phyloP scores from a whole-genome alignment of 2,329 filamentous ascomycete species.

The Penicillium freii region DNA sequence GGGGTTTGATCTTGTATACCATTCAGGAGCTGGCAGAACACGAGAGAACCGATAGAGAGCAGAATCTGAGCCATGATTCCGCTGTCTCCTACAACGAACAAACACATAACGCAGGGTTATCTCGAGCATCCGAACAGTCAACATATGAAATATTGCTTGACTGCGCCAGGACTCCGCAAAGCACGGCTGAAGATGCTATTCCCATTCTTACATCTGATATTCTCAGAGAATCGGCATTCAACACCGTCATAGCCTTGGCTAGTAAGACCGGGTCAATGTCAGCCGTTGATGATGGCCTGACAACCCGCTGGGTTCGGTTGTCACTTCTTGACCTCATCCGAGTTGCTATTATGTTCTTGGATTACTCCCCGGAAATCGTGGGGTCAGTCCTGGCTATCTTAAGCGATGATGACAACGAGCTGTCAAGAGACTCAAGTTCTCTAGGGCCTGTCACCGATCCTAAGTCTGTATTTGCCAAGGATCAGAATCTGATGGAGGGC shows the following conservation, averaged over 20 bases:
- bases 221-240: conserved; percentile 49
- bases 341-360: conserved; percentile 63
- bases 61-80: conserved; percentile 35
- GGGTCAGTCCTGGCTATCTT: conserved; percentile 65
- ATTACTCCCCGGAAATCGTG: conserved; percentile 71
- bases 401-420: conserved; percentile 39
- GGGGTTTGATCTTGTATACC: conserved; percentile 72
- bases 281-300: conserved; percentile 51
- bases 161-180: conserved; percentile 39
- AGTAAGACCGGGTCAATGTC: conserved; percentile 49
- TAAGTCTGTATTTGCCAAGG: conserved; percentile 55
- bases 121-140: conserved; percentile 37
- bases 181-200: conserved; percentile 48
- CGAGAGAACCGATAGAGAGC: neutral
- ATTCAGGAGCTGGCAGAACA: conserved; percentile 60
- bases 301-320: conserved; percentile 62
- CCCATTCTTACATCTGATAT: conserved; percentile 48
- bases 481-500: conserved; percentile 55
- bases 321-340: conserved; percentile 70
- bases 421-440: conserved; percentile 17
- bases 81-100: conserved; percentile 40
- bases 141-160: conserved; percentile 52
- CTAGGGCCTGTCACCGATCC: conserved; percentile 35
- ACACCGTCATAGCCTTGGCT: conserved; percentile 47
- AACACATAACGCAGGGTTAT: conserved; percentile 31